phyloP scores from a whole-genome alignment of 169 alveolate genomes.

The Plasmodium yoelii region DNA sequence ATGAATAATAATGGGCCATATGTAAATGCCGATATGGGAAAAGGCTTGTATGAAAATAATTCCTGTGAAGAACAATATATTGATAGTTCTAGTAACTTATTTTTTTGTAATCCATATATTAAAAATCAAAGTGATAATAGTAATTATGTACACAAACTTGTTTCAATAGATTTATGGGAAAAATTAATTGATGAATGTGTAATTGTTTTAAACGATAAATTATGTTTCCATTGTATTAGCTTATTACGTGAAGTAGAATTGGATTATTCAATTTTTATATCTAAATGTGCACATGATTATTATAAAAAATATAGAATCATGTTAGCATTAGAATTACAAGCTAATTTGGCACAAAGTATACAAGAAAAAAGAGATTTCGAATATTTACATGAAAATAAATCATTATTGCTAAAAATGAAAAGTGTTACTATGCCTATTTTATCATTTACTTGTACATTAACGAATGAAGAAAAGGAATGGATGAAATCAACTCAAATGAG shows the following conservation, averaged over 20 bases:
- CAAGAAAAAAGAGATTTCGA: constrained; percentile 75
- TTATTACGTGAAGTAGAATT: constrained; percentile 53
- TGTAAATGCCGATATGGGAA: too few species aligned
- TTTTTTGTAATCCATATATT: constrained; percentile 57
- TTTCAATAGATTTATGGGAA: constrained; percentile 76
- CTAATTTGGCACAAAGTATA: constrained; percentile 70
- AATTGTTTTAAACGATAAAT: constrained; percentile 38
- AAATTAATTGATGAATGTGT: constrained; percentile 75
- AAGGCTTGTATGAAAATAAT: neutral
- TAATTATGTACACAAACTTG: constrained; percentile 62
- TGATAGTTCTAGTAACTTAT: constrained; percentile 32
- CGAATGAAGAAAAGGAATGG: constrained; percentile 75
- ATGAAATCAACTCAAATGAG: constrained; percentile 77
- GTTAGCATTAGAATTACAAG: constrained; percentile 76
- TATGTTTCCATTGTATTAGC: constrained; percentile 59
- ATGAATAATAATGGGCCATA: too few species aligned
- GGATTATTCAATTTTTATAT: constrained; percentile 73
- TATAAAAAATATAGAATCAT: constrained; percentile 70
- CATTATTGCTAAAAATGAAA: constrained; percentile 61
- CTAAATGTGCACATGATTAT: constrained; percentile 76
- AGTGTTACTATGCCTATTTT: constrained; percentile 72
- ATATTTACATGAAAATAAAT: constrained; percentile 72
- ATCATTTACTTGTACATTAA: constrained; percentile 72
- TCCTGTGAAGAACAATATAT: constrained; percentile 29
- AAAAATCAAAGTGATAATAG: constrained; percentile 41